Base-by-base conservation (phyloP, 495 filamentous ascomycete species). In the Daldinia bambusicola region DNA sequence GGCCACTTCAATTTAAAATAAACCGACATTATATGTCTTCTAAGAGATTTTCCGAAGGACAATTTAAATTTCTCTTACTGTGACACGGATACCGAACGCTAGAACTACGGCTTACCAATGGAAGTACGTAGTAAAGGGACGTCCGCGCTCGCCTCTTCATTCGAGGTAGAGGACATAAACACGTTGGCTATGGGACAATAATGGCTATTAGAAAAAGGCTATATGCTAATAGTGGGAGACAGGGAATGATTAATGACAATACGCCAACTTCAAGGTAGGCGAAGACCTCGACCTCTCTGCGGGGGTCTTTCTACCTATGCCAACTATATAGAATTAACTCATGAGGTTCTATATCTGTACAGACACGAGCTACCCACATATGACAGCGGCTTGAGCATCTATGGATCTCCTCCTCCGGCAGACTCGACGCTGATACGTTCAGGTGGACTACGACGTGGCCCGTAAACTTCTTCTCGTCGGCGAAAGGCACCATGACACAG, bases 391-490 rank as follows among this genome's bases (percentile, higher is more conserved):
- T n/a, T n/a, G n/a, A n/a, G n/a, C n/a, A n/a, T n/a, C n/a, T n/a
- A n/a, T n/a, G n/a, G n/a, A n/a, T 22, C 4, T 22, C 20, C 20
- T 22, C 22, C 43, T 48, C 16, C 10, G 18, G 9, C 20, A 48
- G 16, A 12, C 43, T 48, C 5, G 43, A 48, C 3, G 18, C 43
- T 10, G 43, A 48, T 4, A 48, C 43, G 18, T 48, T 48, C 9
- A 48, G 14, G 18, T 48, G 43, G 43, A 48, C 43, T 48, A 48
- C 43, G 7, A 48, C 43, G 9, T 48, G 43, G 43, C 16, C 43
- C 20, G 43, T 48, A 48, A 48, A 48, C 16, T 48, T 16, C 9
- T 16, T 22, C 43, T 48, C 43, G 10, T 48, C 43, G 43, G 43
- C 18, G 5, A 48, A 48, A 22, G 43, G 43, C 2, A 18, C 18